A percentile compares a stretch with the other conserved stretches of the same genome.
These are phyloP conservation scores for Fusarium metavorans DNA, from an alignment of 2,329 filamentous ascomycete genomes.

Conservation along the genomic window DNA sequence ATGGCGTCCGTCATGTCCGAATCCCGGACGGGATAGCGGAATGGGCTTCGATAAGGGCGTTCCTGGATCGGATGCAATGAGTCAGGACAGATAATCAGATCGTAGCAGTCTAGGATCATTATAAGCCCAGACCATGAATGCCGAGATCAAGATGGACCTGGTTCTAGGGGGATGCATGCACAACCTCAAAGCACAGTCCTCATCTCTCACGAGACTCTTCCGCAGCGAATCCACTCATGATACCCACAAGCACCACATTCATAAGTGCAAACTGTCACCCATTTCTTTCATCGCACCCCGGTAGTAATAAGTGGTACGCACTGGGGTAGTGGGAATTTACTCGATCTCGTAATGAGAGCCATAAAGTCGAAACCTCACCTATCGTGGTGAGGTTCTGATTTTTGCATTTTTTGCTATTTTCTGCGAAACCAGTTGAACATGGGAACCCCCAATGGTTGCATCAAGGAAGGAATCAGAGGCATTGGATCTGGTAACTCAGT, in stretches of 20 bases:
- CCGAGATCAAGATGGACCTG: not conserved
- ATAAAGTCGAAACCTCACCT: slow-evolving; percentile 15
- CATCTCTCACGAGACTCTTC: not conserved
- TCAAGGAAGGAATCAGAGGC: not conserved
- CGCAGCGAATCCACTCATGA: not conserved
- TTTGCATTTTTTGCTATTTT: slow-evolving; percentile 2
- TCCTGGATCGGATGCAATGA: not conserved
- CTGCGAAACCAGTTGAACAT: not conserved
- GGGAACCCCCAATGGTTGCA: not conserved
- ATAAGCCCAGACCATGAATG: not conserved
- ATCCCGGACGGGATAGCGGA: slow-evolving; percentile 10
- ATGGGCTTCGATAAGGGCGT: slow-evolving; percentile 5
- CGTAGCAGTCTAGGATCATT: not conserved
- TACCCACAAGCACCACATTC: not conserved
- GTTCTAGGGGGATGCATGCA: not conserved
- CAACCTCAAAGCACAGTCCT: not conserved
- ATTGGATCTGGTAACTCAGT: not conserved
- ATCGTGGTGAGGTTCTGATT: not conserved
- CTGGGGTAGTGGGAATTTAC: not conserved
- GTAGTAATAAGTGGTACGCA: not conserved
- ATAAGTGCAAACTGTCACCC: slow-evolving; percentile 2
- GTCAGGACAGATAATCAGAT: not conserved
- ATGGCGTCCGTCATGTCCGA: slow-evolving; percentile 29
- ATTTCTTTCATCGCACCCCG: slow-evolving; percentile 12
- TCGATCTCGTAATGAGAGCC: too few species aligned